These are phyloP conservation scores for Aspergillus brunneoviolaceus DNA, from an alignment of 2,329 filamentous ascomycete genomes.

Conservation along the genomic window DNA sequence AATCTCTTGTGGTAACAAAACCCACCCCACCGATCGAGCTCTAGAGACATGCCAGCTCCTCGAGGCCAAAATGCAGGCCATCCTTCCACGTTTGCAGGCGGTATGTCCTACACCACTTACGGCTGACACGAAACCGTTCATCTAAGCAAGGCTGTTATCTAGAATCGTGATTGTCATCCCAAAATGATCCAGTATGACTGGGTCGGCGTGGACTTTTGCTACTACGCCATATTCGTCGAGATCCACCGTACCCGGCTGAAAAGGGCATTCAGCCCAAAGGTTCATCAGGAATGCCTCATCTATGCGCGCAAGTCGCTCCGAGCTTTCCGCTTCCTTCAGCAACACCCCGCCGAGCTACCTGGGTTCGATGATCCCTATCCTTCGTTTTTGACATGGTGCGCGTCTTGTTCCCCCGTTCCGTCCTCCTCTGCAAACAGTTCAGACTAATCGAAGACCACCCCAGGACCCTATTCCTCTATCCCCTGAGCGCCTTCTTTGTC, in stretches of 20 bases:
- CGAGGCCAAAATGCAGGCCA: slow-evolving; percentile 20
- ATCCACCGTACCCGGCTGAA: slow-evolving; percentile 25
- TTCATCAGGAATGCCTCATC: slow-evolving; percentile 24
- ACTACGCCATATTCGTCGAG: slow-evolving; percentile 28
- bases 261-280: slow-evolving; percentile 18
- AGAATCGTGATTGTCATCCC: slow-evolving; percentile 16
- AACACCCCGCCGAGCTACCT: slow-evolving; percentile 7
- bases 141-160: neutral
- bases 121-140: neutral
- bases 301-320: slow-evolving; percentile 19
- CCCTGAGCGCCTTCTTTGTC: slow-evolving; percentile 13
- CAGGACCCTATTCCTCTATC: slow-evolving; percentile 13
- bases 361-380: slow-evolving; percentile 18
- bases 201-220: slow-evolving; percentile 25
- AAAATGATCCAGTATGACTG: slow-evolving; percentile 19
- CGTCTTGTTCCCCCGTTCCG: neutral
- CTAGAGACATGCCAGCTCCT: slow-evolving; percentile 15
- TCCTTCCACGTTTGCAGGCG: slow-evolving; percentile 17
- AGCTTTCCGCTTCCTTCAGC: slow-evolving; percentile 16
- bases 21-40: neutral
- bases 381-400: slow-evolving; percentile 21
- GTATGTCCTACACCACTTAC: slow-evolving; percentile 12
- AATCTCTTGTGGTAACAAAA: neutral
- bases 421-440: too few relatives aligned
- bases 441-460: too few relatives aligned